Evolutionary conservation across 352 stramenopile genomes (phyloP).

Genomic region (Globisporangium splendens): DNA sequence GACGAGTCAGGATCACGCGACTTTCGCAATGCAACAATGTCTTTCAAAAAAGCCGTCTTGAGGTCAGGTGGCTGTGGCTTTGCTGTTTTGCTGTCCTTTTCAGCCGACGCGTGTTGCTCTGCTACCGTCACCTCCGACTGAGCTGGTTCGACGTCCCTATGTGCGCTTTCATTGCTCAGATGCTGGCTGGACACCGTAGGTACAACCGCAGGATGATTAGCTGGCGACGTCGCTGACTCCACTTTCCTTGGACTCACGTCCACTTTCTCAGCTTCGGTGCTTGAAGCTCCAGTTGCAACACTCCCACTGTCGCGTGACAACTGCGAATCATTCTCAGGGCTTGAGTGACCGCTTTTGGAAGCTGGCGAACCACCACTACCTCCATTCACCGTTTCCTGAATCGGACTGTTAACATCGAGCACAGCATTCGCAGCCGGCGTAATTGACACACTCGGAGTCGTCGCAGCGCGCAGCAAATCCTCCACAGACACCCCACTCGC

Average conservation of each 20-base stretch:
- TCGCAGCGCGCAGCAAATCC: constrained; percentile 63
- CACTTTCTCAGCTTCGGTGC: neutral
- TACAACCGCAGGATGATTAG: neutral
- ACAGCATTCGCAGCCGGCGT: constrained; percentile 5
- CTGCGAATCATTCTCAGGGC: neutral
- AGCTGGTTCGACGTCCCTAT: neutral
- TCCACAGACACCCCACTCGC: constrained; percentile 66
- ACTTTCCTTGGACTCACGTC: neutral
- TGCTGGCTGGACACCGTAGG: neutral
- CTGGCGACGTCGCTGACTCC: neutral
- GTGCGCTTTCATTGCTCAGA: neutral
- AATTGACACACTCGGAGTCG: constrained; percentile 38
- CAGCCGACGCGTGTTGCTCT: neutral
- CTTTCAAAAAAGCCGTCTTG: constrained; percentile 9
- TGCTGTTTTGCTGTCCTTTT: neutral
- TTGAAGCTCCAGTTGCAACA: neutral
- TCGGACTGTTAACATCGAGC: neutral
- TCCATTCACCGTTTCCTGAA: neutral
- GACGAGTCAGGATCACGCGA: neutral
- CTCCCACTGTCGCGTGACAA: neutral
- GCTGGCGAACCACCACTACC: neutral
- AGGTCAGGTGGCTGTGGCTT: constrained; percentile 2
- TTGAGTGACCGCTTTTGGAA: neutral
- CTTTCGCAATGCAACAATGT: constrained; percentile 1
- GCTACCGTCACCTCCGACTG: neutral